Evolutionary conservation across 2,329 filamentous ascomycete genomes (phyloP).

Genomic region (Lomentospora prolificans): DNA sequence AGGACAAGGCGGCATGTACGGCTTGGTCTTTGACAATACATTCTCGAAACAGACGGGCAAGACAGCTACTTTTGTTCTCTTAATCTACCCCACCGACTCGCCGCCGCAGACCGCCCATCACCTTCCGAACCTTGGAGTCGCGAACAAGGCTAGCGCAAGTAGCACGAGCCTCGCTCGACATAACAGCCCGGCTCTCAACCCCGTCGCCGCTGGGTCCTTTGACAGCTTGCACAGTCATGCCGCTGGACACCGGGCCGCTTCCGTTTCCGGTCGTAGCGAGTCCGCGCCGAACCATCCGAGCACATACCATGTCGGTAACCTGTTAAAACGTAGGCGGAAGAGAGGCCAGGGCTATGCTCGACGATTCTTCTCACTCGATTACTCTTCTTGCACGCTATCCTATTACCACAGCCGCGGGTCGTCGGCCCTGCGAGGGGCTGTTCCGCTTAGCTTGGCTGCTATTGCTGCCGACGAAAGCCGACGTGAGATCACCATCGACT

Average conservation of each 20-base stretch:
- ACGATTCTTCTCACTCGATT: constrained; percentile 93
- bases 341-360: constrained; percentile 87
- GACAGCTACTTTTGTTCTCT: constrained; percentile 84
- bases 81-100: constrained; percentile 81
- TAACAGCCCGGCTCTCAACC: constrained; percentile 33
- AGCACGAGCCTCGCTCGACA: constrained; percentile 42
- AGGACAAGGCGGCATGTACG: constrained; percentile 84
- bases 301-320: constrained; percentile 69
- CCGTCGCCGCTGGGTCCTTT: constrained; percentile 41
- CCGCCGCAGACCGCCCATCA: constrained; percentile 67
- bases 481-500: constrained; percentile 91
- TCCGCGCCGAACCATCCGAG: constrained; percentile 24
- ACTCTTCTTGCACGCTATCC: constrained; percentile 84
- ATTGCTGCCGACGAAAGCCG: constrained; percentile 82
- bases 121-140: constrained; percentile 43
- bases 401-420: constrained; percentile 96
- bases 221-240: constrained; percentile 51
- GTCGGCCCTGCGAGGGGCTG: constrained; percentile 81
- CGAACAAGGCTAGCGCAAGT: constrained; percentile 26
- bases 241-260: constrained; percentile 30
- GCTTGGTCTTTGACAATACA: constrained; percentile 95
- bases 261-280: constrained; percentile 44
- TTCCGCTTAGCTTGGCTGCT: constrained; percentile 82
- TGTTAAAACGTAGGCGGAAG: constrained; percentile 87
- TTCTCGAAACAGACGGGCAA: constrained; percentile 95